Evolutionary conservation across 495 filamentous ascomycete genomes (phyloP).

Genomic region (Haplographium delicatum): DNA sequence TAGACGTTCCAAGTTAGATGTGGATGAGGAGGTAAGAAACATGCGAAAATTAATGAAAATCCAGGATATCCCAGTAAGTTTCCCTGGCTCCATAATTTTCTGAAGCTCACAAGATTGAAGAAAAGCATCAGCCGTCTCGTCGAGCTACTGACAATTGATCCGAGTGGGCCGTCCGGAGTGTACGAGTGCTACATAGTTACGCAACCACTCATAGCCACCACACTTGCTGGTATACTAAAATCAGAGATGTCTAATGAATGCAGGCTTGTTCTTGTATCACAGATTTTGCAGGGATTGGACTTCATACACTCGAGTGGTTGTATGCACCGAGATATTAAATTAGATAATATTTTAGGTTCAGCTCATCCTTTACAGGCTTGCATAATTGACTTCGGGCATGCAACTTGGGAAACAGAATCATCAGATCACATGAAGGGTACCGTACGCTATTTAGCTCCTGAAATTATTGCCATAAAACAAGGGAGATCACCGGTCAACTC

Average conservation of each 20-base stretch:
- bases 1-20: neutral
- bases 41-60: neutral
- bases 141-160: neutral
- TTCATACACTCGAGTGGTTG: neutral
- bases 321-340: constrained; percentile 7
- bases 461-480: constrained; percentile 1
- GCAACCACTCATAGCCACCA: neutral
- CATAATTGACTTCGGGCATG: neutral
- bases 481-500: neutral
- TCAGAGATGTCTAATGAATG: neutral
- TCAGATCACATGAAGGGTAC: constrained; percentile 1
- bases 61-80: neutral
- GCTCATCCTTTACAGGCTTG: neutral
- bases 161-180: neutral
- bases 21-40: neutral
- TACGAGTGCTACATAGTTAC: neutral
- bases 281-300: neutral
- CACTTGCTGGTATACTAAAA: neutral
- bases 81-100: neutral
- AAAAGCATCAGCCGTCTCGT: neutral
- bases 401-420: constrained; percentile 1
- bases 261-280: neutral
- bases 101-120: neutral
- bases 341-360: neutral
- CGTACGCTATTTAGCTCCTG: neutral